Percentiles rank a stretch among this genome's conserved stretches.
Evolutionary conservation across 2,329 filamentous ascomycete species (phyloP).

Genomic region (Paraconiothyrium brasiliense): DNA sequence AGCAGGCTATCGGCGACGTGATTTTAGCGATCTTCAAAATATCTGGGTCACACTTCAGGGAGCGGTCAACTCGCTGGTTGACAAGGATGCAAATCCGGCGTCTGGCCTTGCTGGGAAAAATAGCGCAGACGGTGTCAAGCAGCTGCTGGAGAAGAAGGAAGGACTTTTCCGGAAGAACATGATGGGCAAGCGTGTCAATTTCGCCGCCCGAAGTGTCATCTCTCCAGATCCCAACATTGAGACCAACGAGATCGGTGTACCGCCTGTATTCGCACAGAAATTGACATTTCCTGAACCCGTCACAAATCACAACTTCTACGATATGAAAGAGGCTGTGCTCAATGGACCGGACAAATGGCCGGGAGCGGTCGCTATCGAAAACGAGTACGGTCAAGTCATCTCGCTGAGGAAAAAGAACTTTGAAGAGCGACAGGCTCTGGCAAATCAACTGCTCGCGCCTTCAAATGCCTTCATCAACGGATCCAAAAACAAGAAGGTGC

Average conservation of each 20-base stretch:
- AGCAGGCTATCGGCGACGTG: slow-evolving; percentile 59
- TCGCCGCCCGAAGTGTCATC: slow-evolving; percentile 95
- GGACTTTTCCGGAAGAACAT: slow-evolving; percentile 98
- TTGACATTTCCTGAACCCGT: slow-evolving; percentile 97
- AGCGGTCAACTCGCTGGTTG: slow-evolving; percentile 89
- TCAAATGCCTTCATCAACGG: slow-evolving; percentile 78
- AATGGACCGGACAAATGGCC: slow-evolving; percentile 96
- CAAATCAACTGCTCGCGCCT: slow-evolving; percentile 90
- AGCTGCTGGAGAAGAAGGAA: slow-evolving; percentile 98
- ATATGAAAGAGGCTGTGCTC: slow-evolving; percentile 94
- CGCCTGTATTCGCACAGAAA: slow-evolving; percentile 96
- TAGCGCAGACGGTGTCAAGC: slow-evolving; percentile 94
- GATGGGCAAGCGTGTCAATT: slow-evolving; percentile 99
- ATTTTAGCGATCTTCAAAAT: slow-evolving; percentile 80
- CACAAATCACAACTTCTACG: slow-evolving; percentile 95
- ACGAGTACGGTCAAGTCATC: slow-evolving; percentile 91
- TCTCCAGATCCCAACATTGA: slow-evolving; percentile 98
- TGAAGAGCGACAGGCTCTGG: slow-evolving; percentile 87
- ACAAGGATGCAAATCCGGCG: slow-evolving; percentile 85
- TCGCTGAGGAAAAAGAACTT: slow-evolving; percentile 86
- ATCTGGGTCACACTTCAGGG: slow-evolving; percentile 88
- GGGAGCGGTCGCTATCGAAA: slow-evolving; percentile 92
- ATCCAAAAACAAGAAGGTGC: slow-evolving; percentile 91
- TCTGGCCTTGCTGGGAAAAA: slow-evolving; percentile 79
- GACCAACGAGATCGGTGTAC: slow-evolving; percentile 98